These are phyloP conservation scores for Xylariaceae sp. DNA, from an alignment of 2,329 filamentous ascomycete genomes.

Conservation along the genomic window DNA sequence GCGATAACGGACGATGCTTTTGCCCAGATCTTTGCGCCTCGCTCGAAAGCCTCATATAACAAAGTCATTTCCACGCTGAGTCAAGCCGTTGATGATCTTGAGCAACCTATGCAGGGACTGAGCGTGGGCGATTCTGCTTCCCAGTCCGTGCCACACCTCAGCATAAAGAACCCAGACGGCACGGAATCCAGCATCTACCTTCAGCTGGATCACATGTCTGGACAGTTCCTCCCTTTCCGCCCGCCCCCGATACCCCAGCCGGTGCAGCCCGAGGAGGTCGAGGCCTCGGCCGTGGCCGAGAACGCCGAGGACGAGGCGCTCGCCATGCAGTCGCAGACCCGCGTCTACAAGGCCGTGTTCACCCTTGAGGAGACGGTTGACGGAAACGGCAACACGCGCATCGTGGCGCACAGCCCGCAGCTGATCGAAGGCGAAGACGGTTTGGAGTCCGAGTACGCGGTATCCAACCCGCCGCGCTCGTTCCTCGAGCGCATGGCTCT, in stretches of 20 bases:
- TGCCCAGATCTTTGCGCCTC: slow-evolving; percentile 71
- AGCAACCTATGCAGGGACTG: slow-evolving; percentile 52
- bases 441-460: not conserved
- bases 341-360: slow-evolving; percentile 59
- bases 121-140: slow-evolving; percentile 32
- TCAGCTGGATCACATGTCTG: slow-evolving; percentile 63
- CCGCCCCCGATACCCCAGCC: slow-evolving; percentile 76
- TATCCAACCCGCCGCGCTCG: slow-evolving; percentile 35
- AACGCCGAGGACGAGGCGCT: slow-evolving; percentile 13
- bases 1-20: slow-evolving; percentile 69
- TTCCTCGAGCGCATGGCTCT: slow-evolving; percentile 68
- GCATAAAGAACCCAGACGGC: slow-evolving; percentile 52
- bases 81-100: slow-evolving; percentile 53
- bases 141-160: slow-evolving; percentile 43
- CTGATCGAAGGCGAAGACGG: slow-evolving; percentile 44
- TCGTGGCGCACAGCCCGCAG: slow-evolving; percentile 55
- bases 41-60: slow-evolving; percentile 46
- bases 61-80: slow-evolving; percentile 65
- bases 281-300: slow-evolving; percentile 32
- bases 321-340: slow-evolving; percentile 38
- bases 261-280: slow-evolving; percentile 32
- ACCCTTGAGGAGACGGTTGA: slow-evolving; percentile 63
- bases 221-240: slow-evolving; percentile 72
- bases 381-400: slow-evolving; percentile 53
- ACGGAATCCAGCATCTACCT: slow-evolving; percentile 55